Base-by-base conservation (phyloP, 2,329 filamentous ascomycete species). In the Claviceps sp. region DNA sequence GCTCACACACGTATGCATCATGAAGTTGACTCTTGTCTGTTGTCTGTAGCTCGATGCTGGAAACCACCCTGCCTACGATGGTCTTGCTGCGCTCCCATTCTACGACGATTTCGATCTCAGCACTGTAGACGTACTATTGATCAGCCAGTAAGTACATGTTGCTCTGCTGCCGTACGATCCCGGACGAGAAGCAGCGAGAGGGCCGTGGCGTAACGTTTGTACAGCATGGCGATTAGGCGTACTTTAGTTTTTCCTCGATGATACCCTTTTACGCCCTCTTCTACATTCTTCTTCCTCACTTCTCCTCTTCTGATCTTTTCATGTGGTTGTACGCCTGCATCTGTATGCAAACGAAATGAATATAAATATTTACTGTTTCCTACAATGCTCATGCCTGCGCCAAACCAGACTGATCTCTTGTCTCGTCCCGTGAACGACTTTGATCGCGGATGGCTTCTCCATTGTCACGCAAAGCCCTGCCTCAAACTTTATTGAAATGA, bases 71-170 rank as follows among this genome's bases (percentile, higher is more conserved):
- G 93, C 88, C 8, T 95, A 96, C 67, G 90, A 97, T 63, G 93
- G 93, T 40, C 82, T 97, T 55, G 88, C 90, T 2, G 86, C 88
- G 9, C 81, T 98, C 49, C 93, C 93, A 0, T 98, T 96, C 72
- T 98, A 96, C 69, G 93, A 98, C 67, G 90, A 97, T 64, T 98
- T 97, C 69, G 93, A 98, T 65, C 77, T 98, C 20, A 96, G 91
- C 70, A 95, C 88, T 1, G 90, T 98, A 59, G 93, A 98, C 67
- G 86, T 98, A 61, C 85, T 98, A 51, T 77, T 98, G 58, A 95
- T 98, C 64, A 97, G 89, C 82, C 93, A 98, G 93, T 97, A 94
- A 86, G 90, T 66, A 56, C 18, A 50, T 46, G 4, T 18, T 38
- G 47, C 6, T 26, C n/a, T 9, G 22, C 20, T 22, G 20, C 22